Conservation (phyloP, 257 asterid species). For the Solanum chilense region DNA sequence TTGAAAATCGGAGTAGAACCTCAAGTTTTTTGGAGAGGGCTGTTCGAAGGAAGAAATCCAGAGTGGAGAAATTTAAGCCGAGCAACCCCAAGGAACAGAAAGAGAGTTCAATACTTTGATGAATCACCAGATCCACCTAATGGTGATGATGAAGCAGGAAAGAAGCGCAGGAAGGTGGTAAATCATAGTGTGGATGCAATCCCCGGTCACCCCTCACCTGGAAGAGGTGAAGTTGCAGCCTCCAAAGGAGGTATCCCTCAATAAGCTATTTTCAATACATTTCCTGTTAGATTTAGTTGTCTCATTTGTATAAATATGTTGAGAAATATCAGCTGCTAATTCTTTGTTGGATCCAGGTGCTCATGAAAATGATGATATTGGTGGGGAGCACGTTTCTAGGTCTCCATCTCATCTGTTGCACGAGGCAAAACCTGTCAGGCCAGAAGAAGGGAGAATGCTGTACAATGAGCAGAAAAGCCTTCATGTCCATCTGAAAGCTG, state of each 20-base stretch:
- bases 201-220: conserved; percentile 10
- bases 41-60: conserved; percentile 54
- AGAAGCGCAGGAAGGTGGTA: conserved; percentile 46
- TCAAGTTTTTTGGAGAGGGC: conserved; percentile 58
- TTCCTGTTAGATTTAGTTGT: background rate
- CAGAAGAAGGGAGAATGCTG: conserved; percentile 10
- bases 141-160: conserved; percentile 32
- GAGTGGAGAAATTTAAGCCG: conserved; percentile 44
- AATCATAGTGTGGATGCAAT: conserved; percentile 17
- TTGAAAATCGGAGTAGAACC: conserved; percentile 43
- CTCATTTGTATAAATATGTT: background rate
- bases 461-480: conserved; percentile 31
- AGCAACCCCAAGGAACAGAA: conserved; percentile 51
- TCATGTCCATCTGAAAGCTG: conserved; percentile 32
- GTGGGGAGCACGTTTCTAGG: background rate
- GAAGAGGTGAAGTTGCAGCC: conserved; percentile 7
- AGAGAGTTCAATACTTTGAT: conserved; percentile 52
- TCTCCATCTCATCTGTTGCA: background rate
- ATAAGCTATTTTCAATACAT: background rate
- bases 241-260: conserved; percentile 11
- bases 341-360: conserved; percentile 2
- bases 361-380: background rate
- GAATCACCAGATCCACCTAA: conserved; percentile 17
- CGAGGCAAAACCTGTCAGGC: conserved; percentile 17
- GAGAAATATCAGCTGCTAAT: conserved; percentile 1